Percentiles rank a stretch among this genome's conserved stretches.
phyloP scores from a whole-genome alignment of 2,329 filamentous ascomycete genomes.

The Stemphylium vesicarium region DNA sequence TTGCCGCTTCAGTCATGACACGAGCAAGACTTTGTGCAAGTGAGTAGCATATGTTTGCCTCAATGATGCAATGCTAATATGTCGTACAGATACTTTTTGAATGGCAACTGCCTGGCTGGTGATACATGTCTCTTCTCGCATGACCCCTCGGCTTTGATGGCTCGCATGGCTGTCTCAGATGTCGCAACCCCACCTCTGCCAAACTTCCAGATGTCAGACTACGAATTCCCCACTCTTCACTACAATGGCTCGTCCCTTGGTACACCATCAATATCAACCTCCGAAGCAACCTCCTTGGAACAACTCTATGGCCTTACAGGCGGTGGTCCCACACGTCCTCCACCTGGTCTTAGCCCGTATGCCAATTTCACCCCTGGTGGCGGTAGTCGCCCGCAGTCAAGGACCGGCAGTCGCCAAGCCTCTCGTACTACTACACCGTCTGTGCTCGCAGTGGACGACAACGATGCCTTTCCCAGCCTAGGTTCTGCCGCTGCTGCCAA shows the following conservation, averaged over 20 bases:
- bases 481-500: slow-evolving; percentile 76
- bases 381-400: slow-evolving; percentile 73
- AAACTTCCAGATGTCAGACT: slow-evolving; percentile 80
- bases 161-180: slow-evolving; percentile 77
- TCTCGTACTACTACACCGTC: slow-evolving; percentile 67
- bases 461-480: slow-evolving; percentile 91
- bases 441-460: slow-evolving; percentile 85
- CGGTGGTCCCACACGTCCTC: slow-evolving; percentile 59
- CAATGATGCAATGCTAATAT: slow-evolving; percentile 33
- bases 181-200: slow-evolving; percentile 68
- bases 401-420: slow-evolving; percentile 83
- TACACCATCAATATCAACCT: slow-evolving; percentile 47
- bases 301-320: slow-evolving; percentile 49
- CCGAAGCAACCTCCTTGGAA: slow-evolving; percentile 52
- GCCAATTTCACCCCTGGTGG: slow-evolving; percentile 62
- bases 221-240: slow-evolving; percentile 81
- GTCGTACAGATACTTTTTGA: slow-evolving; percentile 81
- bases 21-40: slow-evolving; percentile 98
- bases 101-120: slow-evolving; percentile 92
- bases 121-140: slow-evolving; percentile 97
- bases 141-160: slow-evolving; percentile 86
- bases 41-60: slow-evolving; percentile 59
- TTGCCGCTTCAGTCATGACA: slow-evolving; percentile 95
- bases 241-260: slow-evolving; percentile 53
- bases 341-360: slow-evolving; percentile 72